Evolutionary conservation across 441 rosid species (phyloP).

Genomic region (Dalechampia spathulata): DNA sequence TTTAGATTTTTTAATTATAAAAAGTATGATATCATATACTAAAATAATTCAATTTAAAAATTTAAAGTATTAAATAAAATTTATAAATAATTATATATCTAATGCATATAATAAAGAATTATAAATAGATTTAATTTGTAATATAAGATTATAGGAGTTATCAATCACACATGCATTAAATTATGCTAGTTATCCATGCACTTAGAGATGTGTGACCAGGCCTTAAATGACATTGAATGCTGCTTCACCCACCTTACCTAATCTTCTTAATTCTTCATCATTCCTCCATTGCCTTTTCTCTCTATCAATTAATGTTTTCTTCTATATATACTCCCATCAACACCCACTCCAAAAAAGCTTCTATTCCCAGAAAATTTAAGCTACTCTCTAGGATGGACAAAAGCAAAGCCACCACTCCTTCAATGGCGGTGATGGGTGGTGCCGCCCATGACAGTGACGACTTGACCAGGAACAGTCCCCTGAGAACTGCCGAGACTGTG

Average conservation of each 20-base stretch:
- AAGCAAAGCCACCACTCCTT: slow-evolving; percentile 4
- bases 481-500: slow-evolving; percentile 51
- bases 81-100: too few relatives aligned
- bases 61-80: too few relatives aligned
- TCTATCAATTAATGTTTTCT: background rate
- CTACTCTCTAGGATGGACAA: slow-evolving; percentile 18
- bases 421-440: slow-evolving; percentile 11
- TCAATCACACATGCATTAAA: too few relatives aligned
- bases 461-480: background rate
- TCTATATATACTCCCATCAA: background rate
- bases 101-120: too few relatives aligned
- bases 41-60: too few relatives aligned
- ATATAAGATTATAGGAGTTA: too few relatives aligned
- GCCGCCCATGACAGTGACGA: slow-evolving; percentile 21
- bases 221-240: slow-evolving; percentile 33
- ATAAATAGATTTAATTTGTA: too few relatives aligned
- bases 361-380: slow-evolving; percentile 11
- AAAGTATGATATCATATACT: too few relatives aligned
- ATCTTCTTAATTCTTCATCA: background rate
- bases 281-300: background rate
- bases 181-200: background rate
- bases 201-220: slow-evolving; percentile 14
- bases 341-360: background rate
- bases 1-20: too few relatives aligned
- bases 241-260: slow-evolving; percentile 12